Conservation (phyloP, 305 asterid genomes). For the Fraxinus platypoda region DNA sequence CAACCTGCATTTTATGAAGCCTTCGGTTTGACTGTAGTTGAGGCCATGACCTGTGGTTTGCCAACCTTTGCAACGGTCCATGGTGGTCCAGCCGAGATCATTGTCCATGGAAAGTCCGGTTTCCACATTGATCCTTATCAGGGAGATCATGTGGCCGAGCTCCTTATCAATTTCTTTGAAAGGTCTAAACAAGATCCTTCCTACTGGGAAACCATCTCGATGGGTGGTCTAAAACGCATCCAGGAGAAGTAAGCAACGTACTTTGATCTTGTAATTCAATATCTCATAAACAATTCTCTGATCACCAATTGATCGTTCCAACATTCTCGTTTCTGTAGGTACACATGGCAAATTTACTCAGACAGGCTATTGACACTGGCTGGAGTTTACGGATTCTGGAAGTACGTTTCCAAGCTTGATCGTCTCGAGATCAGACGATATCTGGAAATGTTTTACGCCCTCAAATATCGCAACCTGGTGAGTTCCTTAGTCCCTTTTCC, state of each 20-base stretch:
- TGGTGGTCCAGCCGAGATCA: constrained; percentile 85
- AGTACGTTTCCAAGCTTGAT: constrained; percentile 46
- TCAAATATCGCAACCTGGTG: constrained; percentile 51
- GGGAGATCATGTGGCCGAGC: constrained; percentile 56
- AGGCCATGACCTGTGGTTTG: constrained; percentile 79
- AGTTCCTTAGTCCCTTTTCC: not conserved
- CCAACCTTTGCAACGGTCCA: constrained; percentile 67
- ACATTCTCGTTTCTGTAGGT: not conserved
- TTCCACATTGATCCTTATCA: constrained; percentile 77
- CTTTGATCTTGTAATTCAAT: not conserved
- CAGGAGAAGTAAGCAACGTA: constrained; percentile 52
- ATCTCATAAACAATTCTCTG: not conserved
- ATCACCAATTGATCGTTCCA: not conserved
- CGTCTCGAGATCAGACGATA: constrained; percentile 57
- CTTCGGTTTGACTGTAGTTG: constrained; percentile 72
- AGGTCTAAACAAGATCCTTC: constrained; percentile 51
- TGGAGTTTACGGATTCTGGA: constrained; percentile 57
- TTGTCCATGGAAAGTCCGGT: constrained; percentile 65
- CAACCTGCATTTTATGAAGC: constrained; percentile 88
- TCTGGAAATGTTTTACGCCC: constrained; percentile 54
- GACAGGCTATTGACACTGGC: constrained; percentile 45
- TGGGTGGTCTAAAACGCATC: constrained; percentile 63
- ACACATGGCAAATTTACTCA: constrained; percentile 47
- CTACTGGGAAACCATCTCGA: constrained; percentile 59
- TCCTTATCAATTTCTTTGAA: constrained; percentile 57